Evolutionary conservation across 345 rosid genomes (phyloP), one percentile per base, ranked within the genome.

Genomic region (Melaleuca alternifolia): DNA sequence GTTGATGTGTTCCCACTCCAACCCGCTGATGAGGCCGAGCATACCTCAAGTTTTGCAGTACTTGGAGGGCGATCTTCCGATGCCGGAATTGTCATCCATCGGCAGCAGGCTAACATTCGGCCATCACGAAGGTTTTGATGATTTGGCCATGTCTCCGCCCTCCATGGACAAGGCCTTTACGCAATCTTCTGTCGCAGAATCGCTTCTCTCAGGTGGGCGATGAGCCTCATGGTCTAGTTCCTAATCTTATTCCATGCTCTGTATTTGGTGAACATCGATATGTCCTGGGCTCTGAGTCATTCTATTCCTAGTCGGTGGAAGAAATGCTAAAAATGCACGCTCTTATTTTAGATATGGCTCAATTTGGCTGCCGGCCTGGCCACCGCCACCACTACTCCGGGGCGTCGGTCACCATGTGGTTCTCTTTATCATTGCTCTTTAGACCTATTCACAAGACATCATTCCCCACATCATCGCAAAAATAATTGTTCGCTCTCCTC

Each of bases 191-290:
- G 62, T 89, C 3, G 90, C 89, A n/a, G 95, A 88, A 18, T 94
- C 96, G 14, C 89, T 86, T 30, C 95, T 94, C 75, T 95, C 96
- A 1, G 93, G 91, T 0, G 98, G 96, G 11, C 88, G 96, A 54
- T 93, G 90, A 91, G 77, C 77, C 46, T 33, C 77, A 9, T 65
- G 41, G 5, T 65, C 2, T 65, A 0, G 24, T 16, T 65, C 16
- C 24, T 65, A 37, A 65, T 33, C 21, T 65, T 62, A 30, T 62
- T 33, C 76, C 76, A 3, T 62, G 2, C 41, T 41, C 41, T 41
- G 3, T 23, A 23, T 23, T 54, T 54, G 13, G 61, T 26, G 61
- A 24, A 56, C n/a, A 56, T 0, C 62, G 26, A 57, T 10, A 24
- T 24, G 7, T 57, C 15, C 30, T 24, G 26, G 24, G 61, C 61